Conservation (phyloP, 2,329 filamentous ascomycete genomes). For the Pseudodiploospora longispora region DNA sequence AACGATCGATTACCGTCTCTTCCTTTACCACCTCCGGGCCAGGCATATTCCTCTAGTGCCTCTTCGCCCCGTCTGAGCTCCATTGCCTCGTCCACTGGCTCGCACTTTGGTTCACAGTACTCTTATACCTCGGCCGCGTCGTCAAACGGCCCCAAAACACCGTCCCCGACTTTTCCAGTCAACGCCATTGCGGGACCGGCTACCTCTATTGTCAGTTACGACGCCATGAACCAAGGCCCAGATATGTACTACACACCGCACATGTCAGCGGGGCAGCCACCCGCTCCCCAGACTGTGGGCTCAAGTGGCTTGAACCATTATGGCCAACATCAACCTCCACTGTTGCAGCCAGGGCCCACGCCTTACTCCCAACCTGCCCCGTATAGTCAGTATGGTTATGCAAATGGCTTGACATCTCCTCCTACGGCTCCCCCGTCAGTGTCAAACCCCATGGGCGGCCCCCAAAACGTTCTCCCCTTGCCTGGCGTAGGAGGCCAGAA, state of each 20-base stretch:
- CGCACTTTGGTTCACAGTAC: slow-evolving; percentile 44
- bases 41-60: slow-evolving; percentile 62
- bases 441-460: slow-evolving; percentile 57
- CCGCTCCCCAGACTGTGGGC: slow-evolving; percentile 67
- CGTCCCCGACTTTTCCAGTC: slow-evolving; percentile 59
- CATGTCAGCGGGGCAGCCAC: slow-evolving; percentile 69
- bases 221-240: slow-evolving; percentile 72
- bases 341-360: slow-evolving; percentile 63
- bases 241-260: slow-evolving; percentile 84
- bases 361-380: slow-evolving; percentile 56
- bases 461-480: slow-evolving; percentile 60
- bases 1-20: slow-evolving; percentile 65
- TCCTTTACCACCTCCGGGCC: slow-evolving; percentile 59
- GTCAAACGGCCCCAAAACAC: slow-evolving; percentile 64
- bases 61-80: slow-evolving; percentile 72
- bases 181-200: slow-evolving; percentile 28
- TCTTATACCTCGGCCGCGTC: slow-evolving; percentile 47
- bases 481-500: slow-evolving; percentile 49
- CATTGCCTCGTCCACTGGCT: slow-evolving; percentile 52
- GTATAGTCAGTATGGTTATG: slow-evolving; percentile 66
- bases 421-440: slow-evolving; percentile 59
- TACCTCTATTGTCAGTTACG: slow-evolving; percentile 24
- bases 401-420: slow-evolving; percentile 75
- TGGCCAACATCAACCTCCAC: slow-evolving; percentile 66
- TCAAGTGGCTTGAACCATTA: slow-evolving; percentile 70